Conservation (phyloP, 495 filamentous ascomycete species). For the Polyplosphaeria fusca region DNA sequence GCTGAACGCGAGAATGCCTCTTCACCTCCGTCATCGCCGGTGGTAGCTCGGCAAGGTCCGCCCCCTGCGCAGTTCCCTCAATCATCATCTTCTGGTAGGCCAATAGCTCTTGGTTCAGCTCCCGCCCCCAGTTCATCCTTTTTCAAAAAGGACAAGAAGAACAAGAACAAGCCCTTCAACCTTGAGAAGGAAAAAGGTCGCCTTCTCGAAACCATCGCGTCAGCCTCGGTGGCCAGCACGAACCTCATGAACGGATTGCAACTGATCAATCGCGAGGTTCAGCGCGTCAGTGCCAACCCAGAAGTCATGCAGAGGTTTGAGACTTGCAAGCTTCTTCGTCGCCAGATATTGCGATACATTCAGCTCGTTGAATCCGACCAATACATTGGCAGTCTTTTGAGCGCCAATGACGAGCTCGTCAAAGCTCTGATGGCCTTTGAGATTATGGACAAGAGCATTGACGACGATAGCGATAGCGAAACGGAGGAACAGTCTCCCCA, state of each 20-base stretch:
- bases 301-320: constrained; percentile 77
- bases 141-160: constrained; percentile 48
- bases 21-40: constrained; percentile 14
- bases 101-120: constrained; percentile 26
- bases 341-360: constrained; percentile 81
- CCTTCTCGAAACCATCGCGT: constrained; percentile 78
- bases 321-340: constrained; percentile 75
- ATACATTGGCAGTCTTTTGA: constrained; percentile 48
- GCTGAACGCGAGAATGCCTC: constrained; percentile 55
- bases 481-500: constrained; percentile 33
- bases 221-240: constrained; percentile 80
- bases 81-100: constrained; percentile 28
- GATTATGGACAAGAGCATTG: constrained; percentile 89
- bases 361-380: constrained; percentile 49
- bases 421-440: constrained; percentile 93
- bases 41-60: constrained; percentile 8
- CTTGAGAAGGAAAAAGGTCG: constrained; percentile 82
- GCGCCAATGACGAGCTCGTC: constrained; percentile 59
- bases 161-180: constrained; percentile 64
- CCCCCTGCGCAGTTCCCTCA: constrained; percentile 6
- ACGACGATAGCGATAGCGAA: constrained; percentile 95
- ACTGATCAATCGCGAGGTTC: constrained; percentile 83
- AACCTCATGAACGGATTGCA: constrained; percentile 88
- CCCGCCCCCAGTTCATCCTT: constrained; percentile 36
- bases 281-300: constrained; percentile 81